phyloP scores from a whole-genome alignment of 202 grass and related monocot species.

The Dendrocalamus latiflorus region DNA sequence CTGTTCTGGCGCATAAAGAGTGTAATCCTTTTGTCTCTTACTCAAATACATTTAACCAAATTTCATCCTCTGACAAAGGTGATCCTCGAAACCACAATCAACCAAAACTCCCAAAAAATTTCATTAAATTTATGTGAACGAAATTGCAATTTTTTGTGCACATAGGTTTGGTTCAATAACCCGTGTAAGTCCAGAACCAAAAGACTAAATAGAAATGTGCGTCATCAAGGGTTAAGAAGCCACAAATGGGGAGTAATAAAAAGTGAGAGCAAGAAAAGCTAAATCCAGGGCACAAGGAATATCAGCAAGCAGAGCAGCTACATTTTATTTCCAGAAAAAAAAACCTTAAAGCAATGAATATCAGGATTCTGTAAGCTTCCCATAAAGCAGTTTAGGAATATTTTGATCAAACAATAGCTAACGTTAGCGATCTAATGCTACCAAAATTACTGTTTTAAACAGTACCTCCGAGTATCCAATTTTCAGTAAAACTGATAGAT shows the following conservation, averaged over 20 bases:
- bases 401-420: background rate
- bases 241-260: background rate
- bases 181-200: background rate
- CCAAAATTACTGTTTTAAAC: background rate
- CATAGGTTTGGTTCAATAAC: no score
- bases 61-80: background rate
- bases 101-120: background rate
- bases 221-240: background rate
- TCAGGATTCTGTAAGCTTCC: background rate
- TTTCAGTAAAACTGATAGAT: background rate
- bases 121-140: no score
- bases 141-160: no score
- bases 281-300: background rate
- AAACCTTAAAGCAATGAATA: background rate
- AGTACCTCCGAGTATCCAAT: background rate
- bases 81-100: background rate
- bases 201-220: background rate
- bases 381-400: background rate
- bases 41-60: background rate
- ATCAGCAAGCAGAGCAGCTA: background rate
- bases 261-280: background rate
- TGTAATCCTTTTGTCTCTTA: background rate
- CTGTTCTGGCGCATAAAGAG: background rate
- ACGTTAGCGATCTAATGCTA: background rate
- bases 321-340: background rate